A percentile compares a stretch with the other conserved stretches of the same genome.
Evolutionary conservation across 495 filamentous ascomycete genomes (phyloP).

Genomic region (Hyaloscypha variabilis): DNA sequence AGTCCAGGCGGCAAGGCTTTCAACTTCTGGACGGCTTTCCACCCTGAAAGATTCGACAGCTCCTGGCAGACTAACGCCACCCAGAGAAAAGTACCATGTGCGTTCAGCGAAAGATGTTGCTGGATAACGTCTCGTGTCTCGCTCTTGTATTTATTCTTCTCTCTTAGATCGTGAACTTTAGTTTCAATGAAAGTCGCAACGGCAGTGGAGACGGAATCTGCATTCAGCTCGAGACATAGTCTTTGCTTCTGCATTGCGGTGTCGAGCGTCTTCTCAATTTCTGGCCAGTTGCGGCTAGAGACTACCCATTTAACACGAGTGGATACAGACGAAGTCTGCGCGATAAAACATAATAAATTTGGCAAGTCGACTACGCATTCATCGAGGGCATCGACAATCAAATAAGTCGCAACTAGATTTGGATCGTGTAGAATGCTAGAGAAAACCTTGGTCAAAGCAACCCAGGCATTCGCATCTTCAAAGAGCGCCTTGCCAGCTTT

Average conservation of each 20-base stretch:
- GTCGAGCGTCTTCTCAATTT: constrained; percentile 18
- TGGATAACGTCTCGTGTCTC: constrained; percentile 8
- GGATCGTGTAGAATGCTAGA: constrained; percentile 36
- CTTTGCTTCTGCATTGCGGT: constrained; percentile 10
- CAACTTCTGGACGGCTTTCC: constrained; percentile 16
- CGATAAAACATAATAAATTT: constrained; percentile 23
- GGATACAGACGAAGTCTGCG: constrained; percentile 8
- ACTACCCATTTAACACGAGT: constrained; percentile 27
- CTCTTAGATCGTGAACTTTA: neutral
- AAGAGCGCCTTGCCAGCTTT: constrained; percentile 34
- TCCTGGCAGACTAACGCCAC: constrained; percentile 34
- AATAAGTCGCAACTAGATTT: constrained; percentile 24
- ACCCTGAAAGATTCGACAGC: constrained; percentile 15
- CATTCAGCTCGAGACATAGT: constrained; percentile 36
- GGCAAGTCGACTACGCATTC: constrained; percentile 40
- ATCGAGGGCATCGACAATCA: constrained; percentile 54
- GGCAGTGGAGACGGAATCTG: constrained; percentile 20
- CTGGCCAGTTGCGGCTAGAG: constrained; percentile 24
- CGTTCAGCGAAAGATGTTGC: constrained; percentile 14
- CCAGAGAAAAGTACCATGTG: constrained; percentile 27
- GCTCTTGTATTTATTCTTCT: constrained; percentile 7
- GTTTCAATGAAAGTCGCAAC: constrained; percentile 19
- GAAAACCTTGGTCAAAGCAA: constrained; percentile 36
- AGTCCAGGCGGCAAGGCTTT: constrained; percentile 36
- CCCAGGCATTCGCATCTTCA: constrained; percentile 35